A percentile compares a stretch with the other conserved stretches of the same genome.
Conservation (phyloP, 2,329 filamentous ascomycete genomes). For the Pseudogymnoascus sp. region DNA sequence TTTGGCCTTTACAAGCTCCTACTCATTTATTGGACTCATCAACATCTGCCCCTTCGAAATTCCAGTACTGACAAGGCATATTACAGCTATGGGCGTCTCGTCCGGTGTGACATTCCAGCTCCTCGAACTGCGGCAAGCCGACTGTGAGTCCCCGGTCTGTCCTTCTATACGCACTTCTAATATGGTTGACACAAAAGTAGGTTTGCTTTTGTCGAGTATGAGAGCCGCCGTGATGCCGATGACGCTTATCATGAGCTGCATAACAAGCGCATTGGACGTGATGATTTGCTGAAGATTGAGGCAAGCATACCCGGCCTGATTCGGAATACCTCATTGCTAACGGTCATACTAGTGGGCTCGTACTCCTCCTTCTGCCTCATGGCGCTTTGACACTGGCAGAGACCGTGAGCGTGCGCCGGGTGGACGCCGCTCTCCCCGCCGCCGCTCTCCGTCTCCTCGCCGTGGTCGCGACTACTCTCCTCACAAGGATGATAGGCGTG, state of each 20-base stretch:
- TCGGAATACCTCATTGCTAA: background rate
- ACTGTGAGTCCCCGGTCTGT: constrained; percentile 61
- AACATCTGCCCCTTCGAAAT: constrained; percentile 16
- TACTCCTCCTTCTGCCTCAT: constrained; percentile 93
- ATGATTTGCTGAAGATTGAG: constrained; percentile 96
- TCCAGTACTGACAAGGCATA: constrained; percentile 23
- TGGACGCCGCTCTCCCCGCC: constrained; percentile 54
- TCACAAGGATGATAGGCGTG: constrained; percentile 78
- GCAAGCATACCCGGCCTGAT: constrained; percentile 43
- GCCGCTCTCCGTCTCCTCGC: constrained; percentile 52
- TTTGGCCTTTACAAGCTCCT: constrained; percentile 19
- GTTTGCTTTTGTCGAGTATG: constrained; percentile 98
- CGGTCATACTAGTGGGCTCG: constrained; percentile 71
- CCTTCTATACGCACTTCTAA: constrained; percentile 24
- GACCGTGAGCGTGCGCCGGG: constrained; percentile 56
- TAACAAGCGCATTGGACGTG: constrained; percentile 94
- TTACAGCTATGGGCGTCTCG: constrained; percentile 86
- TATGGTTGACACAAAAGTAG: constrained; percentile 42
- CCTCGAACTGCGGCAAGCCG: constrained; percentile 88
- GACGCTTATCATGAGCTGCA: constrained; percentile 99
- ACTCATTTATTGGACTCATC: constrained; percentile 10
- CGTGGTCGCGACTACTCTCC: constrained; percentile 68
- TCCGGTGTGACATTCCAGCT: constrained; percentile 96
- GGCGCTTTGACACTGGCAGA: constrained; percentile 92
- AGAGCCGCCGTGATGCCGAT: constrained; percentile 95